Base-by-base conservation (phyloP, 306 rosid species). In the Castanea sativa region DNA sequence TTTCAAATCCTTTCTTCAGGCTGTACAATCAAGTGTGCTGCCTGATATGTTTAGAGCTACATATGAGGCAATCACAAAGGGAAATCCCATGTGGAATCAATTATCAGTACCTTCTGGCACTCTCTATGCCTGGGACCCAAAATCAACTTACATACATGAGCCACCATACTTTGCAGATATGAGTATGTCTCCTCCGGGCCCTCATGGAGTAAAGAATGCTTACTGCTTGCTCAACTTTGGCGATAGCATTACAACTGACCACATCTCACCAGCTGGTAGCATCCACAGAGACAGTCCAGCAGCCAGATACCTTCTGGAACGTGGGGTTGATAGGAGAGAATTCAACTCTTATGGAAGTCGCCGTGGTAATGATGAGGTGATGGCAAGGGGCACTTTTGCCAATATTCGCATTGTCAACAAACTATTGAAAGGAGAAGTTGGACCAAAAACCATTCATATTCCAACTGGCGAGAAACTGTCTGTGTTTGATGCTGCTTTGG, bases 231-330 rank as follows among this genome's bases (percentile, higher is more conserved):
- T 95, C 80, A 95, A 93, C 89, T 95, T 90, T 74, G 99, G 99
- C 60, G 99, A 93, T 81, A 95, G 99, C 81, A 92, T 93, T 78
- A 95, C 99, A 20, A 95, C 99, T 5, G 99, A 95, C 65, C 99
- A 95, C 86, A 95, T 95, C 85, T 95, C 99, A 69, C 99, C 99
- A 4, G 97, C 99, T 76, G 99, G 99, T 71, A 95, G 99, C 89
- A 95, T 95, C 81, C 99, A 95, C 88, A 95, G 81, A 80, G 97
- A 93, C 76, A 95, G 99, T 81, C 89, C 97, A 35, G 96, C 98
- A n/a, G 99, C 99, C 30, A 90, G 86, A 80, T 95, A 87, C 87
- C 97, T 95, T 73, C 58, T 79, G 16, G 98, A 95, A 69, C 96
- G 88, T 19, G 99, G 99, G 45, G 97, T 94, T 73, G 95, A 90